Base-by-base conservation (phyloP, 495 filamentous ascomycete species). In the Podospora australis region DNA sequence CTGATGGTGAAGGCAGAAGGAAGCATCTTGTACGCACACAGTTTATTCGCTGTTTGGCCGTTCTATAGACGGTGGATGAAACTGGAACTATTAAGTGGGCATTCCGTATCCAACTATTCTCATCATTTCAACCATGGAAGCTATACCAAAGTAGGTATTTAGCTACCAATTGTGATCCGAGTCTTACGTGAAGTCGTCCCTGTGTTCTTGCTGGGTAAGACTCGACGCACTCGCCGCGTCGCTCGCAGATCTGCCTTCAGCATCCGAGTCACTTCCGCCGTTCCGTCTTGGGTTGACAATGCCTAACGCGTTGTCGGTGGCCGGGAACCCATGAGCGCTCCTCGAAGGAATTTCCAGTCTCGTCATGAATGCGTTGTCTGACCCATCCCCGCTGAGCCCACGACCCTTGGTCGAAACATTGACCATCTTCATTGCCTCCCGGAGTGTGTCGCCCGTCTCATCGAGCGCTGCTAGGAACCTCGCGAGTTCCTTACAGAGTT, bases 381-480 rank as follows among this genome's bases (percentile, higher is more conserved):
- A 50, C 59, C n/a, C 49, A 34, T 7, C 58, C 70, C 11, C 71
- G 56, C 9, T 64, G 59, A 28, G 53, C 42, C 6, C 62, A 62
- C 14, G 54, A 39, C 14, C 61, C 71, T 11, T 70, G 60, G 4
- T 70, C 70, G 25, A 68, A 13, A 79, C 58, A 39, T 81, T 82
- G 2, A 90, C 84, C 56, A 86, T 70, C 49, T 82, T 78, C 60
- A 96, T 78, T 0, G 87, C 88, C 51, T 87, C 79, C 39, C 81
- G 78, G 19, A 99, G 70, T 35, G 88, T 94, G 42, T 82, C 80
- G 0, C 92, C 92, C 3, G 79, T 86, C 54, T 85, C 80, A 62
- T 99, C 94, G 45, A 99, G 78, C 2, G 92, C 92, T 36, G 91
- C 87, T 41, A 99, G 67, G 64, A 99, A 99, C 24, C 94, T 70